phyloP scores from a whole-genome alignment of 2,329 filamentous ascomycete species.

The Phaeoacremonium minimum region DNA sequence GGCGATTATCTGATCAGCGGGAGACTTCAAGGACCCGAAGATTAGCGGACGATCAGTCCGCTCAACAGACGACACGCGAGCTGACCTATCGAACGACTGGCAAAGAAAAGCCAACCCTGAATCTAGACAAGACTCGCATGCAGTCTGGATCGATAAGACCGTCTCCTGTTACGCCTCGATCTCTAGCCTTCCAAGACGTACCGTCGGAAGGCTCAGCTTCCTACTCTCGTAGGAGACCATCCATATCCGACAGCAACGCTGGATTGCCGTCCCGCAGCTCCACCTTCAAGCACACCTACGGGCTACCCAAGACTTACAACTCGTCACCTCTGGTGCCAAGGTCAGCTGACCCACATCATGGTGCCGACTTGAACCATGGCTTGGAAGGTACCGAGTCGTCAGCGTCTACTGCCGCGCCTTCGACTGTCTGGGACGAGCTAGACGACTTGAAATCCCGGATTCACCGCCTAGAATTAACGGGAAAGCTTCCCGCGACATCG shows the following conservation, averaged over 20 bases:
- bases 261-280: slow-evolving; percentile 34
- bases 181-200: slow-evolving; percentile 41
- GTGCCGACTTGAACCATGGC: slow-evolving; percentile 34
- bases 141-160: slow-evolving; percentile 27
- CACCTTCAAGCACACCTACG: slow-evolving; percentile 36
- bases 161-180: slow-evolving; percentile 45
- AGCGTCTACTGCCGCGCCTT: slow-evolving; percentile 80
- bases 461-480: slow-evolving; percentile 81
- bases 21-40: slow-evolving; percentile 38
- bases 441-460: slow-evolving; percentile 95
- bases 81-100: slow-evolving; percentile 35
- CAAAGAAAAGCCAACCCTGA: slow-evolving; percentile 36
- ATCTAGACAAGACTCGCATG: slow-evolving; percentile 24
- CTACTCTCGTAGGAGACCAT: slow-evolving; percentile 33
- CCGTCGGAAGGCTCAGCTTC: slow-evolving; percentile 19
- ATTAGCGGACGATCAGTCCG: slow-evolving; percentile 34
- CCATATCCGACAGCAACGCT: slow-evolving; percentile 42
- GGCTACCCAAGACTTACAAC: slow-evolving; percentile 44
- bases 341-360: slow-evolving; percentile 28
- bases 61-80: slow-evolving; percentile 33
- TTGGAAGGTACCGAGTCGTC: slow-evolving; percentile 78
- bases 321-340: slow-evolving; percentile 57
- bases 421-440: slow-evolving; percentile 95
- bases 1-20: slow-evolving; percentile 55
- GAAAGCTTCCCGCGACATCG: slow-evolving; percentile 79